Percentiles rank a stretch among this genome's conserved stretches.
Evolutionary conservation across 2,329 filamentous ascomycete species (phyloP).

Genomic region (Pyrenochaeta sp.): DNA sequence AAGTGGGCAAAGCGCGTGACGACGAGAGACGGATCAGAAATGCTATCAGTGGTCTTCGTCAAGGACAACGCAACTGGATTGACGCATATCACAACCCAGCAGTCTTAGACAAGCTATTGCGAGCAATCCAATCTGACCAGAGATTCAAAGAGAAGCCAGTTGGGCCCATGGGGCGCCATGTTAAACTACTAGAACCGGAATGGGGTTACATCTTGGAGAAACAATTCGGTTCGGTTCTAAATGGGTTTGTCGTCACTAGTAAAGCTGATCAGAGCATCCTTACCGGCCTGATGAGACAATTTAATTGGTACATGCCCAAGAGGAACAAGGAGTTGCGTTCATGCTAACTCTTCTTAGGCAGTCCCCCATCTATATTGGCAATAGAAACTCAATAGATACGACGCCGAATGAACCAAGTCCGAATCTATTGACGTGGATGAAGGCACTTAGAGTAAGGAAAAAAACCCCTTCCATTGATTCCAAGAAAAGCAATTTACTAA

Average conservation of each 20-base stretch:
- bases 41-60: conserved; percentile 61
- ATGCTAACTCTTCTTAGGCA: conserved; percentile 39
- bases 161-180: conserved; percentile 81
- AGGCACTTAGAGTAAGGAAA: conserved; percentile 69
- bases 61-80: conserved; percentile 66
- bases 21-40: conserved; percentile 65
- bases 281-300: conserved; percentile 68
- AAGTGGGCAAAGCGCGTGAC: conserved; percentile 38
- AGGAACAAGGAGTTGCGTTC: conserved; percentile 1
- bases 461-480: neutral
- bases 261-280: conserved; percentile 79
- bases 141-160: conserved; percentile 77
- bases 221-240: conserved; percentile 73
- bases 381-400: conserved; percentile 64
- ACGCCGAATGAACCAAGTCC: conserved; percentile 76
- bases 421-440: conserved; percentile 78
- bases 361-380: conserved; percentile 72
- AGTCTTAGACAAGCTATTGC: conserved; percentile 68
- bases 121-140: conserved; percentile 72
- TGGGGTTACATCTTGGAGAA: conserved; percentile 88
- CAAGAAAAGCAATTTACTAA: conserved; percentile 1
- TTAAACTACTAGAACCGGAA: conserved; percentile 78
- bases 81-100: conserved; percentile 68
- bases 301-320: conserved; percentile 56
- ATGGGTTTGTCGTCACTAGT: conserved; percentile 81